These are phyloP conservation scores for Russula compacta DNA, from an alignment of 768 basidiomycete genomes.

Conservation along the genomic window DNA sequence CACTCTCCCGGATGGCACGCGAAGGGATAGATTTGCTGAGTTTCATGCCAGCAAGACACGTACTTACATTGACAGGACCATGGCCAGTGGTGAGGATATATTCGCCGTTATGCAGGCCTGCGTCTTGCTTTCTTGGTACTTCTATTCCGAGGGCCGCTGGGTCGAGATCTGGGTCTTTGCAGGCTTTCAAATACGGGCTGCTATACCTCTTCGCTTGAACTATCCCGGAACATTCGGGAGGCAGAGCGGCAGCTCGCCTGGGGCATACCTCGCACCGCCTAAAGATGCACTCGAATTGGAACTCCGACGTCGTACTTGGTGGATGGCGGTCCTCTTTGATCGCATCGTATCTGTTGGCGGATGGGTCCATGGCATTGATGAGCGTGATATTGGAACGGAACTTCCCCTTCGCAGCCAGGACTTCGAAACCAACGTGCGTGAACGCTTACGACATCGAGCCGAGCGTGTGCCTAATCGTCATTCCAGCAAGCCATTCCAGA, in stretches of 20 bases:
- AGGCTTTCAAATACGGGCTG: constrained; percentile 73
- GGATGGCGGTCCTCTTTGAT: constrained; percentile 86
- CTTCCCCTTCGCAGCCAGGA: constrained; percentile 66
- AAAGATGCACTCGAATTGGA: constrained; percentile 69
- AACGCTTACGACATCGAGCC: not conserved
- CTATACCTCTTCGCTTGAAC: constrained; percentile 73
- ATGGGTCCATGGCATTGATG: constrained; percentile 80
- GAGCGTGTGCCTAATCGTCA: constrained; percentile 12
- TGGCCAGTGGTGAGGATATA: constrained; percentile 83
- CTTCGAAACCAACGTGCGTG: constrained; percentile 62
- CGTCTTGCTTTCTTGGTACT: constrained; percentile 81
- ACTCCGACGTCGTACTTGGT: constrained; percentile 76
- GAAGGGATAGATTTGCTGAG: constrained; percentile 80
- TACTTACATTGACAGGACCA: constrained; percentile 78
- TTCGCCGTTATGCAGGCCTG: constrained; percentile 84
- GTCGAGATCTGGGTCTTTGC: constrained; percentile 91
- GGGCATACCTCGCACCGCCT: constrained; percentile 73
- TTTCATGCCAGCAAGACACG: constrained; percentile 83
- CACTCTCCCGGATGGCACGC: constrained; percentile 61
- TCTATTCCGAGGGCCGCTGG: constrained; percentile 84
- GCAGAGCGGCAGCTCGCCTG: constrained; percentile 57
- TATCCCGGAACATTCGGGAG: constrained; percentile 77
- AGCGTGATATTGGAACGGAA: constrained; percentile 78
- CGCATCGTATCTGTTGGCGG: constrained; percentile 63
- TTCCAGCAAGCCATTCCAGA: constrained; percentile 48